These are phyloP conservation scores for Exobasidium cylindrosporum DNA, from an alignment of 1,284 basidiomycete species.

Conservation along the genomic window DNA sequence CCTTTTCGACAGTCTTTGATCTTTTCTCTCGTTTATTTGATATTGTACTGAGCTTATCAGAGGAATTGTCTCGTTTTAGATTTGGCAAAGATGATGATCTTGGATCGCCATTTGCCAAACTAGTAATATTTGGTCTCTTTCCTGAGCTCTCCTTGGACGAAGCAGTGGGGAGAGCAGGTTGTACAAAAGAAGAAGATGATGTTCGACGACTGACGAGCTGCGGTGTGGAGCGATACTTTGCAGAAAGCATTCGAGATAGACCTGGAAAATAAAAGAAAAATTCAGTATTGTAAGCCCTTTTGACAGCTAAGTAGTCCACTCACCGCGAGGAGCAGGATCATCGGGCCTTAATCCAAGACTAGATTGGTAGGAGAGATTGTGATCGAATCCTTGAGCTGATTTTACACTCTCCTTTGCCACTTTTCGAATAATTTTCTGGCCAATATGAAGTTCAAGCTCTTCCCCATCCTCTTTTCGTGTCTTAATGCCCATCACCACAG, in stretches of 20 bases:
- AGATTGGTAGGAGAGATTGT: background rate
- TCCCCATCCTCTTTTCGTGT: background rate
- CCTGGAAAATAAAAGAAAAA: background rate
- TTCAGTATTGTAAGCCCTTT: background rate
- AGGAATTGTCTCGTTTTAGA: background rate
- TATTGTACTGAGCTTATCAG: background rate
- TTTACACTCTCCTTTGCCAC: background rate
- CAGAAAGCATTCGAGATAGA: background rate
- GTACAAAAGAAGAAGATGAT: background rate
- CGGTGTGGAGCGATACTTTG: background rate
- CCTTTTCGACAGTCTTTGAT: background rate
- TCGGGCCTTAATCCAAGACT: background rate
- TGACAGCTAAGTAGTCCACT: background rate
- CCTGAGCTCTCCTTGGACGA: background rate
- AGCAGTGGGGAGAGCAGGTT: background rate
- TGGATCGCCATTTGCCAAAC: background rate
- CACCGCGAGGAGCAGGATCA: slow-evolving; percentile 12
- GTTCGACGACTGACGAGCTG: background rate
- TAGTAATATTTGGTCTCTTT: background rate
- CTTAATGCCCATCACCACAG: background rate
- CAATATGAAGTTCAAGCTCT: slow-evolving; percentile 1
- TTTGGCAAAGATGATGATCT: background rate
- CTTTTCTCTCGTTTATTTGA: background rate
- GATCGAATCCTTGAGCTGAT: background rate
- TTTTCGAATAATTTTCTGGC: slow-evolving; percentile 2